A percentile compares a stretch with the other conserved stretches of the same genome.
These are phyloP conservation scores for Sclerotinia trifoliorum DNA, from an alignment of 2,329 filamentous ascomycete species.

Conservation along the genomic window DNA sequence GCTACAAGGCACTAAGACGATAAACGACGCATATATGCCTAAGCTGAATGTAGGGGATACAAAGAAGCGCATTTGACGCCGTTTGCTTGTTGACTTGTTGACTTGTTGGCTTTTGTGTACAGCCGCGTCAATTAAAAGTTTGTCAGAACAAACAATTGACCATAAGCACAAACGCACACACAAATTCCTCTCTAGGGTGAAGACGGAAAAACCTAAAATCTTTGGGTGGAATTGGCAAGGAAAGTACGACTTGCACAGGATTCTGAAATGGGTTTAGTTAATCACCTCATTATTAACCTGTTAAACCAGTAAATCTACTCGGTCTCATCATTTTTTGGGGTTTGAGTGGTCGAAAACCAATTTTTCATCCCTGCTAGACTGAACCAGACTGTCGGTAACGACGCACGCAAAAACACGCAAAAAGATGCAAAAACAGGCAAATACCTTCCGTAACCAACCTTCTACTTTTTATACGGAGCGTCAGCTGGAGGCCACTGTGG, in stretches of 20 bases:
- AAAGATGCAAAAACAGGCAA: background rate
- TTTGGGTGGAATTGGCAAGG: background rate
- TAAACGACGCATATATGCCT: background rate
- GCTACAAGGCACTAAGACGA: conserved; percentile 13
- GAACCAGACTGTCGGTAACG: conserved; percentile 20
- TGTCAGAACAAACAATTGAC: background rate
- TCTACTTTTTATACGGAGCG: conserved; percentile 1
- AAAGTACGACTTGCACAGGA: background rate
- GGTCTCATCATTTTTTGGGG: background rate
- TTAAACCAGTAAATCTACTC: background rate
- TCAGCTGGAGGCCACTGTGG: background rate
- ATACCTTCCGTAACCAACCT: background rate
- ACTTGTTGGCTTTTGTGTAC: background rate
- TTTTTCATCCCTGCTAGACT: conserved; percentile 1
- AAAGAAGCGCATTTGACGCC: conserved; percentile 22
- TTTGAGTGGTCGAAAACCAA: background rate
- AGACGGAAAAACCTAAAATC: background rate
- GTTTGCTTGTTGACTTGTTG: conserved; percentile 16
- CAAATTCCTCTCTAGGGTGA: background rate
- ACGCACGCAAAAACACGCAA: background rate
- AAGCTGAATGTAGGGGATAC: conserved; percentile 14
- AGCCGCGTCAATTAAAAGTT: conserved; percentile 12
- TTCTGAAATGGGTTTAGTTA: conserved; percentile 1
- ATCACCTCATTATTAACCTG: background rate
- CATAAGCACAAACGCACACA: background rate